A percentile compares a stretch with the other conserved stretches of the same genome.
Conservation (phyloP, 495 filamentous ascomycete species). For the Penicillium maclennaniae region DNA sequence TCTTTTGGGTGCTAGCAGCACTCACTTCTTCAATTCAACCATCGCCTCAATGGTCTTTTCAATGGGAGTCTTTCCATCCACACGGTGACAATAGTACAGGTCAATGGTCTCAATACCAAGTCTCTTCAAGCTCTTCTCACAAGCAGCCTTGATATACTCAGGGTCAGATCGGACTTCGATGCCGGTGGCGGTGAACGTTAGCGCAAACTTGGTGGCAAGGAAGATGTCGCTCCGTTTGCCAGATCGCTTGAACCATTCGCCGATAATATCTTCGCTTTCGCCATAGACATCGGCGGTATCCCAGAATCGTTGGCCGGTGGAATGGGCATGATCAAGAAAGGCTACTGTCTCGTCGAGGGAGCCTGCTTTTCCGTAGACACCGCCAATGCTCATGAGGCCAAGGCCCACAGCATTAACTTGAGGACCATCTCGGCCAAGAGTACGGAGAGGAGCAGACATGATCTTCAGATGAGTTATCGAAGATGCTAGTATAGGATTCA, state of each 20-base stretch:
- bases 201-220: conserved; percentile 54
- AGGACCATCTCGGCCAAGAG: conserved; percentile 51
- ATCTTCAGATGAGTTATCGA: not conserved
- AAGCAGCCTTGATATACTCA: conserved; percentile 49
- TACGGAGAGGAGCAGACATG: conserved; percentile 25
- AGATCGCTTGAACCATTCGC: conserved; percentile 53
- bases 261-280: conserved; percentile 47
- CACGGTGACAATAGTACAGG: conserved; percentile 52
- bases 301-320: conserved; percentile 56
- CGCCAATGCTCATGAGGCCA: conserved; percentile 52
- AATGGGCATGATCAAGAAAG: conserved; percentile 45
- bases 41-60: conserved; percentile 63
- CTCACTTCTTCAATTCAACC: conserved; percentile 46
- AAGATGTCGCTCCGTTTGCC: conserved; percentile 57
- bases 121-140: conserved; percentile 49
- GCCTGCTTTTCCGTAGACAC: conserved; percentile 42
- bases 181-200: conserved; percentile 9
- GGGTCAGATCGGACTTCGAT: conserved; percentile 44
- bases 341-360: conserved; percentile 29
- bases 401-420: conserved; percentile 51
- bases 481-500: not conserved
- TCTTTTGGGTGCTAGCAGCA: not conserved
- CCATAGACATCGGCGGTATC: conserved; percentile 51
- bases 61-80: conserved; percentile 42
- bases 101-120: conserved; percentile 55